phyloP scores from a whole-genome alignment of 495 filamentous ascomycete genomes.

The Bacidia gigantensis region DNA sequence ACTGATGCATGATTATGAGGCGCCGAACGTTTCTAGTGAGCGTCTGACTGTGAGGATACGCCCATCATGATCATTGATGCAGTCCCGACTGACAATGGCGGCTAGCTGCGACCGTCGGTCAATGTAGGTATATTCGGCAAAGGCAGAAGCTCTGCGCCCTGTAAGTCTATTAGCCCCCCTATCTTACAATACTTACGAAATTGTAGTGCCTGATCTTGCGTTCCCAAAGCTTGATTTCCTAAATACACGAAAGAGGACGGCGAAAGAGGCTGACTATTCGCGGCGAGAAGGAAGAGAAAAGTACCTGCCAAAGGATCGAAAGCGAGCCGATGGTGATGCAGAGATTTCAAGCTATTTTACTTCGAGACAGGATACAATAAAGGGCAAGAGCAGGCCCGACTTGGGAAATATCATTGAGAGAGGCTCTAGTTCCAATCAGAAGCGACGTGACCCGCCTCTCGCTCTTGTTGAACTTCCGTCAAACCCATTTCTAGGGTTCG shows the following conservation, averaged over 20 bases:
- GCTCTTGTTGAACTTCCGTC: slow-evolving; percentile 11
- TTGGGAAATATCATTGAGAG: too few species aligned
- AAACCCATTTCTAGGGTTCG: slow-evolving; percentile 18
- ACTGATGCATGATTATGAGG: slow-evolving; percentile 48
- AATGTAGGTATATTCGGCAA: slow-evolving; percentile 57
- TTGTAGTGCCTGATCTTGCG: slow-evolving; percentile 45
- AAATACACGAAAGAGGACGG: slow-evolving; percentile 21
- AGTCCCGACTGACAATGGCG: slow-evolving; percentile 17
- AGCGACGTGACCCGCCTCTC: not conserved
- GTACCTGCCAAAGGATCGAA: slow-evolving; percentile 3
- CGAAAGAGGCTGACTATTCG: slow-evolving; percentile 1
- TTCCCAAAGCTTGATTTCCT: slow-evolving; percentile 61
- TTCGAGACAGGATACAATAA: not conserved
- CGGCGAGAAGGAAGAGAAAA: not conserved
- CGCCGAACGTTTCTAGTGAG: slow-evolving; percentile 45
- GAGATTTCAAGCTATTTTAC: slow-evolving; percentile 18
- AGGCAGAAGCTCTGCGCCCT: slow-evolving; percentile 48
- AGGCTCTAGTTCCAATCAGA: too few species aligned
- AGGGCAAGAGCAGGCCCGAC: too few species aligned
- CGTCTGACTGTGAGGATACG: slow-evolving; percentile 45
- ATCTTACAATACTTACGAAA: not conserved
- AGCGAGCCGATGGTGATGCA: slow-evolving; percentile 12
- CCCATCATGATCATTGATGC: too few species aligned
- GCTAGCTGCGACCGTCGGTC: slow-evolving; percentile 35
- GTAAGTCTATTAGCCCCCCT: slow-evolving; percentile 21